Evolutionary conservation across 2,329 filamentous ascomycete species (phyloP).

Genomic region (Thermothelomyces thermophilus): DNA sequence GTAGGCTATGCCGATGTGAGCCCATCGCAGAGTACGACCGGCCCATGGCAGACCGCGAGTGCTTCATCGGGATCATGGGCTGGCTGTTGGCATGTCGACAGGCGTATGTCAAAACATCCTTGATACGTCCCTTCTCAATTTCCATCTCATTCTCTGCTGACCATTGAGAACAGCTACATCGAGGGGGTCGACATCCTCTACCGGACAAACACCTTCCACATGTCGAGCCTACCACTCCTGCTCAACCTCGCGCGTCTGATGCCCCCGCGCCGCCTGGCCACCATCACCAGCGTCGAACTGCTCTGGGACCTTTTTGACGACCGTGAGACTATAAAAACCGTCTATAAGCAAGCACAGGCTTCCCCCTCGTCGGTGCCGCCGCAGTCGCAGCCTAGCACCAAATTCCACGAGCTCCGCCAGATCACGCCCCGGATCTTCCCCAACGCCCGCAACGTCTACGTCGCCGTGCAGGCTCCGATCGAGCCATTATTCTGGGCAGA

Average conservation of each 20-base stretch:
- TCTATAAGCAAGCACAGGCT: no score
- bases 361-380: not conserved
- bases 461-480: not conserved
- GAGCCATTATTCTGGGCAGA: no score
- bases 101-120: slow-evolving; percentile 18
- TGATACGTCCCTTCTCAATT: not conserved
- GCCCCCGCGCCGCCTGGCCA: not conserved
- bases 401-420: not conserved
- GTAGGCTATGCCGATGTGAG: no score
- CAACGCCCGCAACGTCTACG: not conserved
- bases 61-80: slow-evolving; percentile 27
- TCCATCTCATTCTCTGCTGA: no score
- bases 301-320: not conserved
- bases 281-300: slow-evolving; percentile 6
- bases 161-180: no score
- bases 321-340: no score
- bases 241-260: slow-evolving; percentile 2
- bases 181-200: slow-evolving; percentile 28
- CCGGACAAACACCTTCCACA: slow-evolving; percentile 26
- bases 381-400: not conserved
- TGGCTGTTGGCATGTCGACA: slow-evolving; percentile 28
- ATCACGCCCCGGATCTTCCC: not conserved
- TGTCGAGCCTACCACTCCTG: slow-evolving; percentile 12
- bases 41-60: not conserved
- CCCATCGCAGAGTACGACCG: no score